Conservation (phyloP, 352 stramenopile genomes). For the Pythium monospermum region DNA sequence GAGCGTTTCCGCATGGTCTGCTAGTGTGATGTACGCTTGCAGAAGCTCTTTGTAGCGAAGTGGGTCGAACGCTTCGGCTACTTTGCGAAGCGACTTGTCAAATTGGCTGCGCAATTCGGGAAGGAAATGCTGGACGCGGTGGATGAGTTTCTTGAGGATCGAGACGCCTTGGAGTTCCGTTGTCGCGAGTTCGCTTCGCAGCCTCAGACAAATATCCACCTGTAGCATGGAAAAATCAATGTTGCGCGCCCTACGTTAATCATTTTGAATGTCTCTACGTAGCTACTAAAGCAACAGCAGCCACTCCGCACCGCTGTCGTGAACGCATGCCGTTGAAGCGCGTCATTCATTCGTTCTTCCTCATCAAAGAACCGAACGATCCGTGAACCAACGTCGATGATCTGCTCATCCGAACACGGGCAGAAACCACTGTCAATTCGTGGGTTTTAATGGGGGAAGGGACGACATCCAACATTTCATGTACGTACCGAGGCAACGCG, state of each 20-base stretch:
- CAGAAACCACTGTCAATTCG: too few relatives aligned
- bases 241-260: not conserved
- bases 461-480: too few relatives aligned
- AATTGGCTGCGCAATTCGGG: slow-evolving; percentile 67
- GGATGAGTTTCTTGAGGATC: slow-evolving; percentile 53
- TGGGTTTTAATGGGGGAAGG: too few relatives aligned
- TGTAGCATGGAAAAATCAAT: slow-evolving; percentile 12
- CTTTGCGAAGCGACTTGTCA: slow-evolving; percentile 70
- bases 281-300: not conserved
- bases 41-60: slow-evolving; percentile 75
- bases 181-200: slow-evolving; percentile 43
- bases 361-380: slow-evolving; percentile 65
- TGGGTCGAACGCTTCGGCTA: slow-evolving; percentile 65
- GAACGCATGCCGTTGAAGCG: slow-evolving; percentile 56
- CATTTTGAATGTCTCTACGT: too few relatives aligned
- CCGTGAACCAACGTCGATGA: slow-evolving; percentile 42
- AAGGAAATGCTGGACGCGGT: slow-evolving; percentile 73
- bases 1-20: slow-evolving; percentile 69
- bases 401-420: too few relatives aligned
- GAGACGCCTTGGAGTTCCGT: slow-evolving; percentile 43
- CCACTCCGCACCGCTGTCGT: slow-evolving; percentile 48
- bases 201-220: slow-evolving; percentile 68
- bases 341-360: slow-evolving; percentile 70
- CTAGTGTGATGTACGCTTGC: slow-evolving; percentile 76
- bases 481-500: slow-evolving; percentile 52